Evolutionary conservation across 139 green algal species (phyloP).

Genomic region (Asterochloris erici): DNA sequence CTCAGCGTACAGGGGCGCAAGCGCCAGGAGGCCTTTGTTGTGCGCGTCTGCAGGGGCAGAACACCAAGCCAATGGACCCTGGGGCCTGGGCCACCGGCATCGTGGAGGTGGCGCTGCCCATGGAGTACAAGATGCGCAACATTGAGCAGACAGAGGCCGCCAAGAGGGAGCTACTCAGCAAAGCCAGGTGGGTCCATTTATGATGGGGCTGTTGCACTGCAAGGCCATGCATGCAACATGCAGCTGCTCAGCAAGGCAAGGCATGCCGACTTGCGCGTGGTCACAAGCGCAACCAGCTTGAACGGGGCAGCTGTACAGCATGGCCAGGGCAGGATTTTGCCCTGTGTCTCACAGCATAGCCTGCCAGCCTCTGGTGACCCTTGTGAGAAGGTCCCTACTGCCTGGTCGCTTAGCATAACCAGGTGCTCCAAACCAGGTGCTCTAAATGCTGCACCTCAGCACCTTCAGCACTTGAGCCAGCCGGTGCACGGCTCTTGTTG

Average conservation of each 20-base stretch:
- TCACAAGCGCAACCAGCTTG: not conserved
- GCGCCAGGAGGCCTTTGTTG: not conserved
- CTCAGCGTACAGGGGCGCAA: not conserved
- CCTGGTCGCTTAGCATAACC: not conserved
- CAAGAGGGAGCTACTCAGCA: slow-evolving; percentile 64
- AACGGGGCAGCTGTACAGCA: not conserved
- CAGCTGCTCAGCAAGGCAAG: not conserved
- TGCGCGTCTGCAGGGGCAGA: slow-evolving; percentile 1
- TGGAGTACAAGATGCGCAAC: slow-evolving; percentile 72
- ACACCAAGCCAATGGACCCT: slow-evolving; percentile 34
- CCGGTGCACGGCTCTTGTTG: not conserved
- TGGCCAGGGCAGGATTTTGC: too few relatives aligned
- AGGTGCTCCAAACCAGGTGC: not conserved
- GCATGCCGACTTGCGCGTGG: not conserved
- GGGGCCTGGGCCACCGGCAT: slow-evolving; percentile 65
- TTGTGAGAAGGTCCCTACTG: too few relatives aligned
- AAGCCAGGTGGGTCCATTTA: not conserved
- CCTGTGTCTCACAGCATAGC: too few relatives aligned
- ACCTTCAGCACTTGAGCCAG: not conserved
- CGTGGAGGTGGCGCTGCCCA: slow-evolving; percentile 66
- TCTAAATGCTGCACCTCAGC: not conserved
- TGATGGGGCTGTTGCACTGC: not conserved
- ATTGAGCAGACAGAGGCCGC: slow-evolving; percentile 82
- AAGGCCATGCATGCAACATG: not conserved
- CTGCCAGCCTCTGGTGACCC: too few relatives aligned